phyloP scores from a whole-genome alignment of 768 basidiomycete genomes.

The Agaricus sinodeliciosus region DNA sequence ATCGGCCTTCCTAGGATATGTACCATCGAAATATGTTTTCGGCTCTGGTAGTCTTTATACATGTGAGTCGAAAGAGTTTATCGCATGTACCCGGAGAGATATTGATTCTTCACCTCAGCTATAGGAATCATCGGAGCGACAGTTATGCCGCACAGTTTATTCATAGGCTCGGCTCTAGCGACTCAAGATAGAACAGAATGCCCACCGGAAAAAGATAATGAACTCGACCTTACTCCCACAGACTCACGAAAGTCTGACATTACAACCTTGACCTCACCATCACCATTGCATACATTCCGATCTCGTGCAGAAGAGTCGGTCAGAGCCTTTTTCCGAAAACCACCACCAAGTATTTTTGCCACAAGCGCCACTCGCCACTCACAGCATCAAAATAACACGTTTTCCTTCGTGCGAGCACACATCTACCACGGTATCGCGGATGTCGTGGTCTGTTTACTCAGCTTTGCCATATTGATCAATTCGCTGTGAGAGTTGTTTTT shows the following conservation, averaged over 20 bases:
- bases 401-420: slow-evolving; percentile 53
- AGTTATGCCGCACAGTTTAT: slow-evolving; percentile 92
- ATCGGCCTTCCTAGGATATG: slow-evolving; percentile 64
- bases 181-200: slow-evolving; percentile 67
- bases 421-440: slow-evolving; percentile 63
- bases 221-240: slow-evolving; percentile 10
- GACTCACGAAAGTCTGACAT: slow-evolving; percentile 16
- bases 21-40: slow-evolving; percentile 65
- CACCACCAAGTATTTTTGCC: slow-evolving; percentile 25
- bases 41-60: slow-evolving; percentile 54
- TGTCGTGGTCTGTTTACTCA: slow-evolving; percentile 61
- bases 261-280: neutral
- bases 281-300: slow-evolving; percentile 13
- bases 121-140: slow-evolving; percentile 79
- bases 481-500: slow-evolving; percentile 40
- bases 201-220: slow-evolving; percentile 18
- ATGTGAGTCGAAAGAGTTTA: slow-evolving; percentile 33
- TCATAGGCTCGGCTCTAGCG: slow-evolving; percentile 80
- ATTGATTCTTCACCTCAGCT: slow-evolving; percentile 26
- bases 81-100: neutral
- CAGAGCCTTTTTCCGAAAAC: slow-evolving; percentile 28
- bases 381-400: slow-evolving; percentile 51
- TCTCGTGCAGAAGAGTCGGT: slow-evolving; percentile 20
- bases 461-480: slow-evolving; percentile 87
- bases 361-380: slow-evolving; percentile 37